phyloP scores from a whole-genome alignment of 2,329 filamentous ascomycete genomes.

The Diaporthe aspalathi region DNA sequence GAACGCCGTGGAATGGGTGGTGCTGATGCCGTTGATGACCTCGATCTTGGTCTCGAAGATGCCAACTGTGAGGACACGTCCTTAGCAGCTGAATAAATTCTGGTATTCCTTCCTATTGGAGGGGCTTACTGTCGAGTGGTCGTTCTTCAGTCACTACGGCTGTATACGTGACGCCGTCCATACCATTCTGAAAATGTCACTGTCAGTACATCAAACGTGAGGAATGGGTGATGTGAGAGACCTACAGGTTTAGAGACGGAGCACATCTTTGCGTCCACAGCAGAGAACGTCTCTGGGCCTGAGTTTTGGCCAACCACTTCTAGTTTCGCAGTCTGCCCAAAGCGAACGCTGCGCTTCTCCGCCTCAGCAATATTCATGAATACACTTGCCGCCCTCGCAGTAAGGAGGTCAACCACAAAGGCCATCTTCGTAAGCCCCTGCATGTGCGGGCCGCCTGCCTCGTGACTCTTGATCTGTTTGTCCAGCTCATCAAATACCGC shows the following conservation, averaged over 20 bases:
- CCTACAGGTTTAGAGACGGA: conserved; percentile 50
- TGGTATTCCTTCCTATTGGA: neutral
- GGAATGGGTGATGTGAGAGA: neutral
- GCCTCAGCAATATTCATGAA: conserved; percentile 77
- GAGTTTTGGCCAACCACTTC: conserved; percentile 43
- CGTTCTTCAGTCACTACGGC: conserved; percentile 55
- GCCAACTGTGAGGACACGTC: neutral
- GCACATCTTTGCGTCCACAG: conserved; percentile 67
- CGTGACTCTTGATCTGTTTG: conserved; percentile 60
- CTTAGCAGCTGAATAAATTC: neutral
- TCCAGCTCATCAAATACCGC: conserved; percentile 61
- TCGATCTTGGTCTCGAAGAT: conserved; percentile 65
- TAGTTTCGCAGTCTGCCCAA: conserved; percentile 66
- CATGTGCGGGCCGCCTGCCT: conserved; percentile 58
- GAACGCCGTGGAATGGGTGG: conserved; percentile 50
- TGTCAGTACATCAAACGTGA: neutral
- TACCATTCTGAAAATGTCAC: conserved; percentile 23
- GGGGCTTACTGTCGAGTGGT: conserved; percentile 4
- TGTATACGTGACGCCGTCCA: conserved; percentile 52
- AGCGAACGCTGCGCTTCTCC: conserved; percentile 74
- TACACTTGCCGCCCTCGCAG: conserved; percentile 67
- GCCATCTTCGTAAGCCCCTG: conserved; percentile 70
- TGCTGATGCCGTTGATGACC: conserved; percentile 70
- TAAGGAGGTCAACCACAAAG: conserved; percentile 70
- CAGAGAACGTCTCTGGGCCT: conserved; percentile 2